These are phyloP conservation scores for Telopea speciosissima DNA, from an alignment of 177 flowering plant genomes.

Conservation along the genomic window DNA sequence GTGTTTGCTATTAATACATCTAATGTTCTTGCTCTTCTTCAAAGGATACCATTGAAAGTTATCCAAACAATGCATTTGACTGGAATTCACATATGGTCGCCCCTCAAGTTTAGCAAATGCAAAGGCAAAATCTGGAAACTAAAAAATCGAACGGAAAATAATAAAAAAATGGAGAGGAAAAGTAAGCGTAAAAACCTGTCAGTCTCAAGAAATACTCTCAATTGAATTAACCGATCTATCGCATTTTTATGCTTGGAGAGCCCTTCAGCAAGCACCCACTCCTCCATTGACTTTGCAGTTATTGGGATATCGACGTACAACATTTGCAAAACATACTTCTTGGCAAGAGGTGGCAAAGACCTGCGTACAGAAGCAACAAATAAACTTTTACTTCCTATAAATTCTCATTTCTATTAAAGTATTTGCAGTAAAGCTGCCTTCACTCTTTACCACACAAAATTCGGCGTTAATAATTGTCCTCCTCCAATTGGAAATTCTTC, in stretches of 20 bases:
- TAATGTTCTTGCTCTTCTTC: neutral
- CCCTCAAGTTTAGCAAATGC: neutral
- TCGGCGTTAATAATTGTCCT: too few species aligned
- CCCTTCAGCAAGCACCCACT: slow-evolving; percentile 89
- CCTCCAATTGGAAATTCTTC: too few species aligned
- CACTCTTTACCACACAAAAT: neutral
- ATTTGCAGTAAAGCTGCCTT: neutral
- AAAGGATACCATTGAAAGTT: neutral
- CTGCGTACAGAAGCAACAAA: slow-evolving; percentile 28
- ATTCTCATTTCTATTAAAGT: neutral
- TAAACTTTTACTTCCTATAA: neutral
- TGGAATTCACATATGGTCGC: neutral
- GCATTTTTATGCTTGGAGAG: slow-evolving; percentile 78
- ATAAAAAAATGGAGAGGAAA: neutral
- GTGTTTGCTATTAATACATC: neutral
- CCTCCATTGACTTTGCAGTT: slow-evolving; percentile 61
- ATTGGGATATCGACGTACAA: slow-evolving; percentile 62
- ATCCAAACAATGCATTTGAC: neutral
- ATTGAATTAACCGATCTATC: slow-evolving; percentile 71
- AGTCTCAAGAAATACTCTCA: slow-evolving; percentile 58
- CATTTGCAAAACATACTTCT: slow-evolving; percentile 81
- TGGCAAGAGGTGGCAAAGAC: slow-evolving; percentile 89
- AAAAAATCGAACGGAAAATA: too few species aligned
- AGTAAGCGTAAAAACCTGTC: slow-evolving; percentile 43
- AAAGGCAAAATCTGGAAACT: neutral